Evolutionary conservation across 805 yeast genomes (phyloP), one percentile per base, ranked within the genome.

Genomic region (Myxozyma melibiosi): DNA sequence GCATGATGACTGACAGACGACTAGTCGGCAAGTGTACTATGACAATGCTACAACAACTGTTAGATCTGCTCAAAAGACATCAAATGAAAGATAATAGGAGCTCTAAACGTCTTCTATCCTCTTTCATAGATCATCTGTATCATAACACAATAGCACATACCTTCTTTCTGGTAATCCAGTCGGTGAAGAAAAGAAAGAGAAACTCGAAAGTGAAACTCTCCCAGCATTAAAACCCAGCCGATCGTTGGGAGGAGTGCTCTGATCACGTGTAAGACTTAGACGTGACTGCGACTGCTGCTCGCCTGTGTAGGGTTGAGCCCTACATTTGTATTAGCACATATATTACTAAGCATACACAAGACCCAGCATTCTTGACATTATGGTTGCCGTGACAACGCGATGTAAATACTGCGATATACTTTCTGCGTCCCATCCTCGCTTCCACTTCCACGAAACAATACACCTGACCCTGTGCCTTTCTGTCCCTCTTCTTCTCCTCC

Each of bases 21-120:
- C 66, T 69, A 68, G 75, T 72, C 75, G 64, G 74, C 74, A 72
- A 68, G 53, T 61, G 58, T 56, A 65, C 69, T 62, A 43, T 38
- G 57, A 56, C 43, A 58, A 45, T 45, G 50, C 50, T 45, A 18
- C 14, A 34, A 34, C 11, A 18, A 9, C 28, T 13, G 34, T 24
- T 37, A 31, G 34, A 14, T 18, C 14, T 18, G 6, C n/a, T 35
- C 13, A 2, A 11, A 5, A 14, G 16, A 22, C 4, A 44, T 33
- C 45, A 27, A 34, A 30, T n/a, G 31, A 24, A n/a, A 20, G n/a
- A 20, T 37, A 27, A 34, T 4, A n/a, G n/a, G n/a, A n/a, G n/a
- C n/a, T n/a, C n/a, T n/a, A n/a, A n/a, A n/a, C n/a, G n/a, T n/a
- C n/a, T n/a, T n/a, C n/a, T n/a, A n/a, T n/a, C n/a, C n/a, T n/a